These are phyloP conservation scores for Penstemon newberryi DNA, from an alignment of 257 asterid species.

Conservation along the genomic window DNA sequence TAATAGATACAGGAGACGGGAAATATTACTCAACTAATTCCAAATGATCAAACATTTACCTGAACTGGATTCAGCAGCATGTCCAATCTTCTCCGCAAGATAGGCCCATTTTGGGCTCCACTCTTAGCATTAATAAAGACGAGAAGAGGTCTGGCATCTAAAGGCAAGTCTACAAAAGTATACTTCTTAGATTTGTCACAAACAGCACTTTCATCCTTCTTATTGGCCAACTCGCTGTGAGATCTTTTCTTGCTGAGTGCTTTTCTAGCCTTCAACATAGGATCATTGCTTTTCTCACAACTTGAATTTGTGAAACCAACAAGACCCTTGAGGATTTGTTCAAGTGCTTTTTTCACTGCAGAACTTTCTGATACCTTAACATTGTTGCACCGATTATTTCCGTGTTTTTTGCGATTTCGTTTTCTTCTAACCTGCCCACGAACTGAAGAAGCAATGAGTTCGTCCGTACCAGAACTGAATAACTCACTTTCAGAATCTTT, in stretches of 20 bases:
- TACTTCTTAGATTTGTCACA: constrained; percentile 52
- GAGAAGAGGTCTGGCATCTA: constrained; percentile 80
- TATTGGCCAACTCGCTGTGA: constrained; percentile 35
- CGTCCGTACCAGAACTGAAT: constrained; percentile 51
- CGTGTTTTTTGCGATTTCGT: constrained; percentile 61
- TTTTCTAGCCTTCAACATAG: constrained; percentile 32
- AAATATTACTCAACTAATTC: constrained; percentile 7
- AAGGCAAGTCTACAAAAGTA: constrained; percentile 58
- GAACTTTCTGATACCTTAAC: constrained; percentile 48
- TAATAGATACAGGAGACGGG: not conserved
- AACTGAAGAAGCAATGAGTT: constrained; percentile 44
- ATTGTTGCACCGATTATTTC: constrained; percentile 39
- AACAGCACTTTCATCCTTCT: constrained; percentile 40
- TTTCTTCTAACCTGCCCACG: constrained; percentile 61
- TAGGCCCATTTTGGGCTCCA: constrained; percentile 79
- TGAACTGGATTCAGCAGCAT: constrained; percentile 81
- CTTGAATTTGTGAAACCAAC: constrained; percentile 42
- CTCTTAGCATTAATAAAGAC: constrained; percentile 79
- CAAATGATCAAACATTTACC: constrained; percentile 41
- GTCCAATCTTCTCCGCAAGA: constrained; percentile 68
- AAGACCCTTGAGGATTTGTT: constrained; percentile 53
- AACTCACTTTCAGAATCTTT: constrained; percentile 55
- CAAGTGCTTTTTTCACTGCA: constrained; percentile 47
- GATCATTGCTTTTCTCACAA: constrained; percentile 38
- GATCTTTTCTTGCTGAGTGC: constrained; percentile 40